Percentiles rank a stretch among this genome's conserved stretches.
phyloP scores from a whole-genome alignment of 1,284 basidiomycete species.

The Volvariella surrecta region DNA sequence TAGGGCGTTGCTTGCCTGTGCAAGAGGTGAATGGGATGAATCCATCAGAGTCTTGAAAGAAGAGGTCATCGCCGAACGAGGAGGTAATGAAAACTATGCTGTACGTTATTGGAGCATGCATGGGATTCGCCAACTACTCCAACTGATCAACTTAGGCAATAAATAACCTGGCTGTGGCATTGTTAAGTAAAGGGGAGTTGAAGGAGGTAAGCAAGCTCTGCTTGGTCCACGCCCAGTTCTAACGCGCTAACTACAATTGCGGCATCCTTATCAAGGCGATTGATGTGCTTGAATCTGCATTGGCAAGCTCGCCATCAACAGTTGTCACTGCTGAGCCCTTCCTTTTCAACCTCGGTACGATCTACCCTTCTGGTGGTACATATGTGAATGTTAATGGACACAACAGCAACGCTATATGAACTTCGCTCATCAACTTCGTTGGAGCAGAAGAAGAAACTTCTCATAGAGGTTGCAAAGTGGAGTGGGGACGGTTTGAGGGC shows the following conservation, averaged over 20 bases:
- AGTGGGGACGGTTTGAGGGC: constrained; percentile 71
- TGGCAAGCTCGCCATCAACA: constrained; percentile 55
- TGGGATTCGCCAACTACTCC: no score
- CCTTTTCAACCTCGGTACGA: constrained; percentile 73
- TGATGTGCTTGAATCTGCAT: constrained; percentile 50
- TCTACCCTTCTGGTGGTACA: background rate
- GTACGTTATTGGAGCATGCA: constrained; percentile 32
- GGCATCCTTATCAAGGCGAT: constrained; percentile 35
- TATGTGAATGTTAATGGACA: constrained; percentile 2
- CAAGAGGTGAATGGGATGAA: constrained; percentile 58
- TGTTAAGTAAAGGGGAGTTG: constrained; percentile 60
- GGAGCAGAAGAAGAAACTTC: constrained; percentile 64
- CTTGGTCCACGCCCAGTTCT: background rate
- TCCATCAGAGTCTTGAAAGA: constrained; percentile 36
- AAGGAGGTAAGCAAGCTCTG: constrained; percentile 57
- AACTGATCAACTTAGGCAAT: constrained; percentile 44
- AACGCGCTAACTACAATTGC: constrained; percentile 4
- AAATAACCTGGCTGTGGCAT: constrained; percentile 67
- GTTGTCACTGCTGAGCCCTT: constrained; percentile 71
- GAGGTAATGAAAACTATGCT: constrained; percentile 46
- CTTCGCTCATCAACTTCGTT: constrained; percentile 59
- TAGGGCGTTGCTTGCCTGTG: constrained; percentile 49
- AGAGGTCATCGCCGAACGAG: constrained; percentile 32
- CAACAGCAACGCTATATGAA: constrained; percentile 72
- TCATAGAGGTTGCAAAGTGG: constrained; percentile 73